A percentile compares a stretch with the other conserved stretches of the same genome.
These are phyloP conservation scores for Rhododendron henanense DNA, from an alignment of 148 eudicot genomes.

Conservation along the genomic window DNA sequence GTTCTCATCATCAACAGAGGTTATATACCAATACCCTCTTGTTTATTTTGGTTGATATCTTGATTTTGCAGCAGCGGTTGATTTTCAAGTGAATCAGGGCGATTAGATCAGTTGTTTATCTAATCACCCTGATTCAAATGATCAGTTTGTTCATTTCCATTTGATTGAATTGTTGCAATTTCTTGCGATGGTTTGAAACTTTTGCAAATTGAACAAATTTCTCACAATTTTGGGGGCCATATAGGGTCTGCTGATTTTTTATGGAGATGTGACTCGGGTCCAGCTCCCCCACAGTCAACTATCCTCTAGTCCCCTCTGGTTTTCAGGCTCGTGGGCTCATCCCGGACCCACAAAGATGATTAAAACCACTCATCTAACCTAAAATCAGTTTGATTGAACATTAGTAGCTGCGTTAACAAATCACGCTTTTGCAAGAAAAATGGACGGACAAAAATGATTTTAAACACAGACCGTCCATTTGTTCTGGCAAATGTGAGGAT, in stretches of 20 bases:
- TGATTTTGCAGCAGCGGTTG: not conserved
- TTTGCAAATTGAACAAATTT: not conserved
- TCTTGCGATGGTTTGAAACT: not conserved
- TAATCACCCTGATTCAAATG: not conserved
- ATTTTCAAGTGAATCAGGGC: not conserved
- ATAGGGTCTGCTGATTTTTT: not conserved
- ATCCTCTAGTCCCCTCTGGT: not conserved
- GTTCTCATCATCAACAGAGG: constrained; percentile 58
- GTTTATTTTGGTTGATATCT: not conserved
- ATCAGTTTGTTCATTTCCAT: not conserved
- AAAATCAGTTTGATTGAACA: not conserved
- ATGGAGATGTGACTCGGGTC: not conserved
- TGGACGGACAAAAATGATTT: not conserved
- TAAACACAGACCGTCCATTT: not conserved
- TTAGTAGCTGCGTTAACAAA: not conserved
- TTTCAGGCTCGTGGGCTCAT: not conserved
- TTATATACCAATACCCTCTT: constrained; percentile 2
- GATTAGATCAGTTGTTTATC: not conserved
- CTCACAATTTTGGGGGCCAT: not conserved
- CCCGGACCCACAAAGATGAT: not conserved
- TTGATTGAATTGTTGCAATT: not conserved
- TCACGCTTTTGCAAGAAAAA: not conserved
- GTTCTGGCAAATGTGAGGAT: not conserved
- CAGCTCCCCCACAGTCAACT: not conserved
- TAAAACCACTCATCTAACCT: not conserved